Evolutionary conservation across 2,329 filamentous ascomycete species (phyloP), one percentile per base, ranked within the genome.

Genomic region (Nannizziopsis arthrosporioides): DNA sequence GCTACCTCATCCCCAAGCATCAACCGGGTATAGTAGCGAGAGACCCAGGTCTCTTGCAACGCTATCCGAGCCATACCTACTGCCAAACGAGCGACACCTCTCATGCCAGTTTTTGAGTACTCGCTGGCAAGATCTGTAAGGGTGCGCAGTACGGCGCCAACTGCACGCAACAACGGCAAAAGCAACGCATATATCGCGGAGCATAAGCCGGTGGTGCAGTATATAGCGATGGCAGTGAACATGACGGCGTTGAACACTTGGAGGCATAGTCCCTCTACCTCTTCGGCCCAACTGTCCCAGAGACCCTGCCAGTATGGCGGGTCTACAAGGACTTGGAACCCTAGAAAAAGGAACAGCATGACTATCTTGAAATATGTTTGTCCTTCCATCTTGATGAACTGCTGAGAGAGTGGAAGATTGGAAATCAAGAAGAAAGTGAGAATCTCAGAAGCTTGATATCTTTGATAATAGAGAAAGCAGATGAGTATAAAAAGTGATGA

Each of bases 221-320:
- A 40, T 5, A 22, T 15, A n/a, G 27, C 7, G 15, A 43, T 41
- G 40, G 40, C 40, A 10, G 31, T 19, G 18, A 44, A 39, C 18
- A 48, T 42, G 46, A 48, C 41, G n/a, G 19, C 37, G 32, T 12
- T 43, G 39, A 52, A 52, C 9, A 47, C 19, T 32, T 37, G 30
- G 47, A 47, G 50, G 30, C 42, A 39, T 2, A 52, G 12, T 27
- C 42, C 43, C 47, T 45, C 50, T 22, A 45, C 44, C 42, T 49
- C 42, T 11, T 46, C 12, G 35, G 42, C 35, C 46, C 46, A 46
- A 15, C 36, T 22, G 8, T 32, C 30, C 11, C 40, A 17, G 14
- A 42, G 46, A 3, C 27, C 36, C 36, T 52, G n/a, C 42, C 42
- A 46, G 17, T 18, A 11, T 31, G 42, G 36, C 9, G 35, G 30